phyloP scores from a whole-genome alignment of 2,329 filamentous ascomycete genomes.

The Emergomyces orientalis region DNA sequence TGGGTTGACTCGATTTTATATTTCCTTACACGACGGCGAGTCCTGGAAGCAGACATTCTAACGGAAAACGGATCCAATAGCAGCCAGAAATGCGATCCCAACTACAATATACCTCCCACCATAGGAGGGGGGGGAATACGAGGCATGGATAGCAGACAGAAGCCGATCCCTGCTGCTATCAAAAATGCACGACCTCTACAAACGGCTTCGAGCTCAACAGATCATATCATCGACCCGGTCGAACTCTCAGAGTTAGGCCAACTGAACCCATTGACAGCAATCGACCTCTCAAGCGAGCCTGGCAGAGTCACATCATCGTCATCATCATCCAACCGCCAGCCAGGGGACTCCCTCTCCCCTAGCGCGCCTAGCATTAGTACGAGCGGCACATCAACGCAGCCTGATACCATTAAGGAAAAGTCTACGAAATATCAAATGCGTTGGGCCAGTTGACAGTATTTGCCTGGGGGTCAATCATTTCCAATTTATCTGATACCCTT shows the following conservation, averaged over 20 bases:
- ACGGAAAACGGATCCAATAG: not conserved
- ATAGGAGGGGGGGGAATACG: not conserved
- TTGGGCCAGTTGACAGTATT: not conserved
- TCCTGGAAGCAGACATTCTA: constrained; percentile 28
- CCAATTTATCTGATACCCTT: not conserved
- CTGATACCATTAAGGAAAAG: not conserved
- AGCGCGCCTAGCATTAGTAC: not conserved
- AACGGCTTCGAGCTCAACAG: not conserved
- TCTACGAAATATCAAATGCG: not conserved
- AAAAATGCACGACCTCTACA: not conserved
- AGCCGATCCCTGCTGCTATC: not conserved
- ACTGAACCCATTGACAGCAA: not conserved
- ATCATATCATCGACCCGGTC: not conserved
- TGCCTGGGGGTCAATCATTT: not conserved
- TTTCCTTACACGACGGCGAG: constrained; percentile 46
- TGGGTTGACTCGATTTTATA: constrained; percentile 52
- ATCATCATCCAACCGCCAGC: not conserved
- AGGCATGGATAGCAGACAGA: not conserved
- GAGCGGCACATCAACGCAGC: not conserved
- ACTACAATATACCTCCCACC: not conserved
- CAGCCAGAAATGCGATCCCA: not conserved
- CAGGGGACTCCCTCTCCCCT: not conserved
- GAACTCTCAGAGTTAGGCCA: not conserved
- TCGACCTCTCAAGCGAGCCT: not conserved
- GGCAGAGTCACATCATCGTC: not conserved